phyloP scores from a whole-genome alignment of 2,329 filamentous ascomycete genomes.

The Bipolaris gigantea region DNA sequence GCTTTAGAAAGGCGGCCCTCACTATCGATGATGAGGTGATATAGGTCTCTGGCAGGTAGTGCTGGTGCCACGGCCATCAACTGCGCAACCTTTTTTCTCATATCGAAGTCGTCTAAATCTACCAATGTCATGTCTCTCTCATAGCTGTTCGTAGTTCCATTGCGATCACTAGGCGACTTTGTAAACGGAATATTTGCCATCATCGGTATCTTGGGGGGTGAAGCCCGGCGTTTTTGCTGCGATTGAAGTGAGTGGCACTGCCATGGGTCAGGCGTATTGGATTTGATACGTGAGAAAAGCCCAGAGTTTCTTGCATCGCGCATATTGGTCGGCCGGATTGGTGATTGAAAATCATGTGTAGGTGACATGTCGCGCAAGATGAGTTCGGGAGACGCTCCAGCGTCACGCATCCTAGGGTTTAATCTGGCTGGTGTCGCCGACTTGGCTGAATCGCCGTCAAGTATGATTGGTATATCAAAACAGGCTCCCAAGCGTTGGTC shows the following conservation, averaged over 20 bases:
- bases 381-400: neutral
- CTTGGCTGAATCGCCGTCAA: constrained; percentile 15
- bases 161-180: neutral
- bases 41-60: constrained; percentile 18
- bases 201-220: neutral
- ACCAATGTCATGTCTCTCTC: constrained; percentile 7
- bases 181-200: neutral
- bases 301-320: neutral
- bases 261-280: neutral
- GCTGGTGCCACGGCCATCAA: constrained; percentile 23
- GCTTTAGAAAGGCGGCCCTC: constrained; percentile 9
- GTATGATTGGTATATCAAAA: constrained; percentile 9
- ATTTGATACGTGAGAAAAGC: neutral
- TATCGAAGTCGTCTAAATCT: constrained; percentile 17
- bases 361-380: neutral
- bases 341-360: neutral
- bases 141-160: neutral
- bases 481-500: constrained; percentile 4
- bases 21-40: constrained; percentile 20
- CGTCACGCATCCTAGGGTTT: neutral
- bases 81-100: constrained; percentile 20
- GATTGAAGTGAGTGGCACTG: neutral
- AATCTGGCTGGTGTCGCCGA: neutral
- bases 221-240: neutral
- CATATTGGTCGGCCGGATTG: constrained; percentile 1